Percentiles rank a stretch among this genome's conserved stretches.
Conservation (phyloP, 495 filamentous ascomycete species). For the Aspergillus taichungensis region DNA sequence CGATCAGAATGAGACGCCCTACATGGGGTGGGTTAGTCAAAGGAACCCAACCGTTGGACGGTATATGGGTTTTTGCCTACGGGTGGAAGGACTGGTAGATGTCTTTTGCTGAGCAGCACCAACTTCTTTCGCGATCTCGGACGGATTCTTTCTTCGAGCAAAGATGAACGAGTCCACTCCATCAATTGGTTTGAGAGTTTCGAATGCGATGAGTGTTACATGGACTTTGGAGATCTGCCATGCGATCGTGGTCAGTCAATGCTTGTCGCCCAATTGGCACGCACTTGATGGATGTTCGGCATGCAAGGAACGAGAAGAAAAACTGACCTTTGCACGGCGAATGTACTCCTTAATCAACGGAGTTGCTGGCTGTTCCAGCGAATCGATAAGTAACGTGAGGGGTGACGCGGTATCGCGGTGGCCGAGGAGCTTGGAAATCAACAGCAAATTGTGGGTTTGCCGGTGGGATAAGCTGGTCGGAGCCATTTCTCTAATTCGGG, state of each 20-base stretch:
- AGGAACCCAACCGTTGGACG: background rate
- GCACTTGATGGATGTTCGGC: background rate
- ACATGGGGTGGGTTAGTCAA: conserved; percentile 3
- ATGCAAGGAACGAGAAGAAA: background rate
- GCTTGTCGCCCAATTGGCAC: background rate
- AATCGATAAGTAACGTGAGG: conserved; percentile 78
- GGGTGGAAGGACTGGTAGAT: conserved; percentile 19
- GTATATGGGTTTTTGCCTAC: conserved; percentile 15
- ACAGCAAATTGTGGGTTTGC: conserved; percentile 75
- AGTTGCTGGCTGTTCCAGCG: conserved; percentile 68
- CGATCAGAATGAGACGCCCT: conserved; percentile 40
- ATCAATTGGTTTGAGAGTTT: conserved; percentile 50
- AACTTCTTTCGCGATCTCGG: conserved; percentile 52
- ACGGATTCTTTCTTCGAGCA: conserved; percentile 48
- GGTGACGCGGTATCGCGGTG: conserved; percentile 73
- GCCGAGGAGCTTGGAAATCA: conserved; percentile 76
- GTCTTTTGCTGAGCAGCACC: conserved; percentile 18
- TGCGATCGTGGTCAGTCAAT: background rate
- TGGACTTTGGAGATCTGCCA: conserved; percentile 46
- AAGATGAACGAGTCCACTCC: conserved; percentile 56
- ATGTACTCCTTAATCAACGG: conserved; percentile 69
- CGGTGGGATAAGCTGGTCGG: conserved; percentile 51
- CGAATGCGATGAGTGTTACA: conserved; percentile 70
- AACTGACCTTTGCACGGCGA: conserved; percentile 58
- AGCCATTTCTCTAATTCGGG: conserved; percentile 18